Conservation (phyloP, 2,329 filamentous ascomycete genomes). For the Biscogniauxia sp. region DNA sequence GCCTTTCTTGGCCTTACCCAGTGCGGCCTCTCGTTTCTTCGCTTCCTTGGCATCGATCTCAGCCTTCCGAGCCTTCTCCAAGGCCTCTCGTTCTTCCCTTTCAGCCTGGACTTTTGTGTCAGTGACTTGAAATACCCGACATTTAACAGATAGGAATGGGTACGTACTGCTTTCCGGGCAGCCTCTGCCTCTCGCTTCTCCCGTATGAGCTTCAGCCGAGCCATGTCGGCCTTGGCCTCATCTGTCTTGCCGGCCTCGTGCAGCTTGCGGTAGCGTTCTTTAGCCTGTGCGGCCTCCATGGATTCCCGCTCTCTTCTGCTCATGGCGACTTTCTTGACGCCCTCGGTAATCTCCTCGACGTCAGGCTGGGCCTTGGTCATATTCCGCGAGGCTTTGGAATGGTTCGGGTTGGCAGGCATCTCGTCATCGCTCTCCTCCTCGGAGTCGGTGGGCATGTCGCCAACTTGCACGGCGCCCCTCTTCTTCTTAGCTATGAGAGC, state of each 20-base stretch:
- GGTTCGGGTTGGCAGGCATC: constrained; percentile 89
- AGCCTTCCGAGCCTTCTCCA: constrained; percentile 45
- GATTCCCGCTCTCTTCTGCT: constrained; percentile 66
- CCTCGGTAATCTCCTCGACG: constrained; percentile 52
- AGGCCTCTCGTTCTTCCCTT: constrained; percentile 54
- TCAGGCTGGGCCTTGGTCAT: constrained; percentile 46
- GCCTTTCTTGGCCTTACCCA: constrained; percentile 46
- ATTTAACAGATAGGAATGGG: not conserved
- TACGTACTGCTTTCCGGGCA: constrained; percentile 73
- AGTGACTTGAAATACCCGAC: constrained; percentile 13
- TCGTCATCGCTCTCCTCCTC: constrained; percentile 55
- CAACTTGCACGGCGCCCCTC: constrained; percentile 70
- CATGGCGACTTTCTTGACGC: constrained; percentile 51
- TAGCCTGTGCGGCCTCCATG: constrained; percentile 80
- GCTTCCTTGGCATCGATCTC: constrained; percentile 56
- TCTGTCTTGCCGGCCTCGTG: constrained; percentile 97
- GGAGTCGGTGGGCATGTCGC: constrained; percentile 77
- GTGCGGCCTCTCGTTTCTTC: constrained; percentile 53
- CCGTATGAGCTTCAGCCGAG: constrained; percentile 74
- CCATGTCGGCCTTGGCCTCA: constrained; percentile 85
- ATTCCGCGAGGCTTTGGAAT: constrained; percentile 70
- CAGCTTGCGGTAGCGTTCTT: constrained; percentile 86
- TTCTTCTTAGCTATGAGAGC: constrained; percentile 79
- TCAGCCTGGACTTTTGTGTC: constrained; percentile 46
- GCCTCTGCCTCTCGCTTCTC: constrained; percentile 85